Percentiles rank a stretch among this genome's conserved stretches.
Conservation (phyloP, 1,284 basidiomycete species). For the Rhodotorula sp. region DNA sequence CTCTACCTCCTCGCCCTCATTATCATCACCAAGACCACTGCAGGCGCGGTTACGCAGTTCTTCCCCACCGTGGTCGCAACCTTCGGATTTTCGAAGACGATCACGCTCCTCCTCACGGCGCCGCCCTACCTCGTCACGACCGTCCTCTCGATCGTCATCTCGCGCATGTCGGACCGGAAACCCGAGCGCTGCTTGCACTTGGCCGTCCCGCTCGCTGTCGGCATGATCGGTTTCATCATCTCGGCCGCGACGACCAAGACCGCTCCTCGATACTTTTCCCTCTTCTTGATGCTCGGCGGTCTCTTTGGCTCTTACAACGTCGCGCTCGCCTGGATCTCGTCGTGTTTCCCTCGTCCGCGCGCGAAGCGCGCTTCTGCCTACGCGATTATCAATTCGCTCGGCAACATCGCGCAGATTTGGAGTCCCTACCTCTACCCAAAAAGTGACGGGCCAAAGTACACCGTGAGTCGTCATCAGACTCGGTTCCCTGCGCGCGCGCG, state of each 20-base stretch:
- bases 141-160: constrained; percentile 52
- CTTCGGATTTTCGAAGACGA: constrained; percentile 62
- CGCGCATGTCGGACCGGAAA: constrained; percentile 47
- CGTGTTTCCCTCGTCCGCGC: constrained; percentile 54
- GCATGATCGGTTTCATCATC: constrained; percentile 50
- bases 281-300: constrained; percentile 72
- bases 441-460: constrained; percentile 41
- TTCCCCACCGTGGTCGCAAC: constrained; percentile 68
- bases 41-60: constrained; percentile 42
- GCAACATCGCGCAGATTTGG: constrained; percentile 37
- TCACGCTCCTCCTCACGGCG: constrained; percentile 65
- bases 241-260: constrained; percentile 49
- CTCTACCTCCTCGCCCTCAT: constrained; percentile 8
- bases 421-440: constrained; percentile 46
- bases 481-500: no score
- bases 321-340: constrained; percentile 60
- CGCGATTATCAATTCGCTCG: constrained; percentile 63
- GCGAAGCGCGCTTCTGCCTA: constrained; percentile 62
- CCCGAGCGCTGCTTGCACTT: constrained; percentile 58
- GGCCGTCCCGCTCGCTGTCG: constrained; percentile 74
- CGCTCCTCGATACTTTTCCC: constrained; percentile 61
- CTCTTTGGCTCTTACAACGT: constrained; percentile 61
- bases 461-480: not conserved
- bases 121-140: constrained; percentile 69
- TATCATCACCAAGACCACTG: constrained; percentile 16